Base-by-base conservation (phyloP, 225 moss, liverwort and hornwort genomes). In the Rhytidiadelphus loreus region DNA sequence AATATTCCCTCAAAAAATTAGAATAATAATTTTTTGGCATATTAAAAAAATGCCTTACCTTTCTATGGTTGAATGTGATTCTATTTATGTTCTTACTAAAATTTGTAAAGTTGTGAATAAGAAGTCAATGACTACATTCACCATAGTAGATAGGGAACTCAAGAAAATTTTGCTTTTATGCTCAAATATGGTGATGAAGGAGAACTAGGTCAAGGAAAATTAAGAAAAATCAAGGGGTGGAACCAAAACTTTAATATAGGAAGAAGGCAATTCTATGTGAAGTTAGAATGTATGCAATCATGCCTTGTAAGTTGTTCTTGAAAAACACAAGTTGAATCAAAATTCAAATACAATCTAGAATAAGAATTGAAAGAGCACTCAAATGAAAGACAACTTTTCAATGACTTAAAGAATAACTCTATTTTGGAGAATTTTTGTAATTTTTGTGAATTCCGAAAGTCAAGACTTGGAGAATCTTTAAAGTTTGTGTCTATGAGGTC, bases 161-260 rank as follows among this genome's bases (percentile, higher is more conserved):
- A 32, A 32, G 7, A 50, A n/a, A 13, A 2, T 46, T 17, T 46
- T 19, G 18, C 5, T 30, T 46, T 33, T 75, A 13, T 33, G 0
- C 3, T 33, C 33, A 75, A 75, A 75, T 2, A 22, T 13, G 33
- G 20, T 50, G 7, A 33, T 19, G 50, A 50, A 0, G 4, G 21
- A 75, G 13, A 50, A 32, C 8, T 52, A 75, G 12, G 21, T 21
- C 3, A 19, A 46, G 2, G 3, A 48, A 74, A 48, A 19, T 1
- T 75, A 0, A 73, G 2, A 32, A 50, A 20, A 0, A 11, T 2
- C 0, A 10, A 30, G 7, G 12, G 1, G 2, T 74, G 16, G 11
- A 75, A 48, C 7, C 20, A 20, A 48, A 12, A 12, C 20, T 48
- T 75, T 21, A 75, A 13, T 50, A 32, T 12, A 32, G 2, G 0